Evolutionary conservation across 2,329 filamentous ascomycete genomes (phyloP).

Genomic region (Pseudogymnoascus sp.): DNA sequence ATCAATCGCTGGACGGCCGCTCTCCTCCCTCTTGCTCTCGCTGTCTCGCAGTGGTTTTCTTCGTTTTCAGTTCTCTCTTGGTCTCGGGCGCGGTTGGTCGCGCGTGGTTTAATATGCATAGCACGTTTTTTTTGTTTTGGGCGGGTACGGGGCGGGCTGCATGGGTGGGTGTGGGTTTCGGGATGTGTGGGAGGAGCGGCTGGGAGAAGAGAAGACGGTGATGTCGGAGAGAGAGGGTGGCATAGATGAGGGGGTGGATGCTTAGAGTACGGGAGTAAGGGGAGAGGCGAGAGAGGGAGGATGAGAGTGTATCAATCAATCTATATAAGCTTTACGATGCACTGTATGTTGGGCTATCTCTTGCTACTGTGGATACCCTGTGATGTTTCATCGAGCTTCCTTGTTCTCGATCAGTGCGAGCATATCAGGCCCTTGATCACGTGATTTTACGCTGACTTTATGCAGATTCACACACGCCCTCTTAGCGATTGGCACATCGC

Average conservation of each 20-base stretch:
- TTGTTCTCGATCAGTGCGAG: neutral
- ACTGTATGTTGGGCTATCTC: neutral
- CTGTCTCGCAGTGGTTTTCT: neutral
- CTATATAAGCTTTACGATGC: constrained; percentile 4
- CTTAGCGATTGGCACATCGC: too few relatives aligned
- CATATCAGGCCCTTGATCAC: neutral
- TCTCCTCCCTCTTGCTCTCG: neutral
- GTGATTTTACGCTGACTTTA: neutral
- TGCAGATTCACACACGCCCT: neutral
- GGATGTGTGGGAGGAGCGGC: neutral
- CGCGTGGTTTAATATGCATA: constrained; percentile 7
- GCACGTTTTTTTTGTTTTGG: constrained; percentile 7
- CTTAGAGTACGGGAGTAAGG: neutral
- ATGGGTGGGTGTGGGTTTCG: neutral
- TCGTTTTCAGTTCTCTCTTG: neutral
- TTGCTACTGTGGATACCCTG: neutral
- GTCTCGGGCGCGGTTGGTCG: neutral
- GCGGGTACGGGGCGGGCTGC: neutral
- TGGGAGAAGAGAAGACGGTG: neutral
- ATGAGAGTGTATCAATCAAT: constrained; percentile 7
- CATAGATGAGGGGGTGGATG: neutral
- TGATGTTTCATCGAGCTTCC: neutral
- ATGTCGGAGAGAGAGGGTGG: too few relatives aligned
- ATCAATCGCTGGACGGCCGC: neutral
- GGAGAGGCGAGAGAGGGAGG: neutral